Evolutionary conservation across 2,329 filamentous ascomycete species (phyloP).

Genomic region (Paraconiothyrium sp.): DNA sequence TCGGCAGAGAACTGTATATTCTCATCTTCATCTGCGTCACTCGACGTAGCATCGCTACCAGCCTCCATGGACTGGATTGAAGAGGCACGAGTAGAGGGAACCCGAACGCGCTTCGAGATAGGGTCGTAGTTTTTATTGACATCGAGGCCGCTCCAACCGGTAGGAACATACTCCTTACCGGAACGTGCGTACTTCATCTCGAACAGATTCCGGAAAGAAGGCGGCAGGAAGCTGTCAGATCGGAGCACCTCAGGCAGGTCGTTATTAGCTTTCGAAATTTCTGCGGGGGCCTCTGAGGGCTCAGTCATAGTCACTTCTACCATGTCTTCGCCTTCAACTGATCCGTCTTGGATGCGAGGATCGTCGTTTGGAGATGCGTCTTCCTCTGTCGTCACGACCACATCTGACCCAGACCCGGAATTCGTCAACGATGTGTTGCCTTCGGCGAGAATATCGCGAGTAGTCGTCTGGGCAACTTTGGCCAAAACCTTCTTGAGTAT

Average conservation of each 20-base stretch:
- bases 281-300: constrained; percentile 48
- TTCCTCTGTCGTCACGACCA: constrained; percentile 71
- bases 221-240: constrained; percentile 68
- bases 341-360: constrained; percentile 76
- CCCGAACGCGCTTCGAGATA: constrained; percentile 58
- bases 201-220: constrained; percentile 72
- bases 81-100: constrained; percentile 41
- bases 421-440: constrained; percentile 61
- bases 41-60: constrained; percentile 39
- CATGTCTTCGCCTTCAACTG: constrained; percentile 88
- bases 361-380: constrained; percentile 74
- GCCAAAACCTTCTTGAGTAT: constrained; percentile 84
- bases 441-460: constrained; percentile 69
- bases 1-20: constrained; percentile 38
- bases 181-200: constrained; percentile 72
- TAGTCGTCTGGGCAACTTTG: constrained; percentile 80
- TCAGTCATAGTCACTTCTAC: constrained; percentile 90
- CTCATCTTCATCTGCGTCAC: constrained; percentile 51
- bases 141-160: constrained; percentile 72
- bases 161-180: constrained; percentile 69
- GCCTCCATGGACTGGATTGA: constrained; percentile 45
- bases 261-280: constrained; percentile 34
- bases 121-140: constrained; percentile 68
- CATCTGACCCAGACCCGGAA: constrained; percentile 69
- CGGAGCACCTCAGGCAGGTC: constrained; percentile 57